Evolutionary conservation across 169 alveolate genomes (phyloP), one percentile per base, ranked within the genome.

Genomic region (Plasmodium vinckei): DNA sequence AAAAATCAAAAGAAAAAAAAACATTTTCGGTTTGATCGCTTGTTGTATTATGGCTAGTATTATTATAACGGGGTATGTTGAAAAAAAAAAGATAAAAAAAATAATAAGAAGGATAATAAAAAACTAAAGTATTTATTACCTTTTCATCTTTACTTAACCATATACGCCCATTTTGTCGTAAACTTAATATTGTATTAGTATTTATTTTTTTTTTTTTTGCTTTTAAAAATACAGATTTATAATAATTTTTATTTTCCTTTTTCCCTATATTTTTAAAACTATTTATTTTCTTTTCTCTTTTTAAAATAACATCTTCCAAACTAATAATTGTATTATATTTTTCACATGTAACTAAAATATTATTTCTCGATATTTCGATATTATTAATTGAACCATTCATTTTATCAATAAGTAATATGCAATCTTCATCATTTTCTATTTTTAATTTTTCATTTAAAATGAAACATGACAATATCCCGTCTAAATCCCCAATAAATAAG

Each of bases 141-240:
- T 27, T 82, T n/a, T 82, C 82, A 47, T 71, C 75, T 9, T 67
- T 70, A 17, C 90, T 82, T 15, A 82, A 15, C 90, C 90, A 82
- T 42, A 82, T 46, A 13, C 90, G 53, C 5, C 90, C 90, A 61
- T 82, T 82, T 82, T 82, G 67, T 59, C 90, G 67, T 57, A 82
- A 61, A 57, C 90, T 82, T 60, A 82, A 67, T 67, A 82, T 82
- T 23, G 13, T 53, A 10, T n/a, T 49, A n/a, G n/a, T 65, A 33
- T 60, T 59, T 49, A 47, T 57, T 60, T 82, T 82, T n/a, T 47
- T 25, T 49, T 59, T 57, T 60, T 82, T 82, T n/a, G 25, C 23
- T 1, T 54, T 82, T 61, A 54, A 82, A 67, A 82, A 82, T 1
- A 82, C 49, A 27, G 90, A 82, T 71, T 70, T 68, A 49, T 82